phyloP scores from a whole-genome alignment of 805 yeast species.

The Hanseniaspora singularis region DNA sequence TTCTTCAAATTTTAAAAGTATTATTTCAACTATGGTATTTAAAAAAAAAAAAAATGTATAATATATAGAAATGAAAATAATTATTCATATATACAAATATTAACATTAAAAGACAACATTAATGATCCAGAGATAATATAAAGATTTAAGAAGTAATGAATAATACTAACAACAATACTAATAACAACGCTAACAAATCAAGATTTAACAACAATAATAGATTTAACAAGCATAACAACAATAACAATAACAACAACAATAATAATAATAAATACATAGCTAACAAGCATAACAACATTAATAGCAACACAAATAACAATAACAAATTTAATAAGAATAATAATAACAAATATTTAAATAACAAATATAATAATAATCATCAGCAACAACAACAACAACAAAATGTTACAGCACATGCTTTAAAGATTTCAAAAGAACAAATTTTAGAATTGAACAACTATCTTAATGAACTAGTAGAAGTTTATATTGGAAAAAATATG shows the following conservation, averaged over 20 bases:
- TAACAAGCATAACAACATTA: constrained; percentile 9
- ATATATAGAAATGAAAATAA: too few relatives aligned
- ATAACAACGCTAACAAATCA: neutral
- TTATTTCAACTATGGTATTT: too few relatives aligned
- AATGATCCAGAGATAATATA: too few relatives aligned
- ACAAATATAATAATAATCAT: constrained; percentile 15
- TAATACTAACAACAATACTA: neutral
- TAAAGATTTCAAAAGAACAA: constrained; percentile 77
- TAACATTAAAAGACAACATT: too few relatives aligned
- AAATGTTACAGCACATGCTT: constrained; percentile 26
- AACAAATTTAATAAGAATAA: constrained; percentile 18
- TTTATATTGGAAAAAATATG: constrained; percentile 78
- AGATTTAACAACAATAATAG: neutral
- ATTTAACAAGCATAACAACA: neutral
- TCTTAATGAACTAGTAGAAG: constrained; percentile 58
- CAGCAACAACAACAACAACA: constrained; percentile 17
- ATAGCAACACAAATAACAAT: constrained; percentile 19
- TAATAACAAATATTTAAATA: constrained; percentile 19
- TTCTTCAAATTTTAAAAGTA: too few relatives aligned
- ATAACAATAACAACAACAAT: constrained; percentile 9
- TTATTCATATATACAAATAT: too few relatives aligned
- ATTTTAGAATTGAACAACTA: constrained; percentile 69
- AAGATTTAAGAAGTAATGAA: neutral
- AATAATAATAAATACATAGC: constrained; percentile 10
- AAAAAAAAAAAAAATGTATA: too few relatives aligned